Base-by-base conservation (phyloP, 306 rosid genomes). In the Hippophae tibetana region DNA sequence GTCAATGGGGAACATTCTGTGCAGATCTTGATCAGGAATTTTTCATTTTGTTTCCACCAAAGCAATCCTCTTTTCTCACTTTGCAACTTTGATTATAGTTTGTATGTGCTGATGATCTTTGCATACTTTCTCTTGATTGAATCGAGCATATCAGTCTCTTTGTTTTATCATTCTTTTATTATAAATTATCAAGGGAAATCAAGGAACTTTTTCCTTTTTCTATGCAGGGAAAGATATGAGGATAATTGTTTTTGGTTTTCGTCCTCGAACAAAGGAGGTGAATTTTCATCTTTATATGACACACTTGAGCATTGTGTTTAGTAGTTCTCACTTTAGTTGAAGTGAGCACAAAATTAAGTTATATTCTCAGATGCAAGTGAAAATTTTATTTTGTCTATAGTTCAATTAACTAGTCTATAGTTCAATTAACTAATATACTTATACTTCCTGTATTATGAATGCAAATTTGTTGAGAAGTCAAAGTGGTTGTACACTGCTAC, bases 191-290 rank as follows among this genome's bases (percentile, higher is more conserved):
- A 6, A 9, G 58, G 42, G 57, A 50, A 62, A 52, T 74, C 38
- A 57, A 77, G 46, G 57, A 68, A 64, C 57, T 54, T 52, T 64
- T 67, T 57, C 23, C 69, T 6, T 61, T 31, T 31, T 31, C 38
- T 60, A 43, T 86, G 76, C 85, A 92, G 99, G 96, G 44, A 92
- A 92, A 73, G 99, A 92, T 78, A 88, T 88, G 99, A 85, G 96
- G 76, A 86, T 88, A 45, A 66, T 92, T 14, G 89, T 92, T 69
- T 92, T 92, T 74, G 89, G 93, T 66, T 92, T 92, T 75, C 88
- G 86, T 65, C 88, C 96, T 65, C 78, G 73, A 65, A 88, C 99
- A 54, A 88, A 89, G 68, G 94, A 92, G 99, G 99, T 92, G 65
- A 63, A 57, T 73, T 52, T 76, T 61, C 58, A 27, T 55, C 12